These are phyloP conservation scores for Chrysosporium queenslandicum DNA, from an alignment of 2,329 filamentous ascomycete species.

Conservation along the genomic window DNA sequence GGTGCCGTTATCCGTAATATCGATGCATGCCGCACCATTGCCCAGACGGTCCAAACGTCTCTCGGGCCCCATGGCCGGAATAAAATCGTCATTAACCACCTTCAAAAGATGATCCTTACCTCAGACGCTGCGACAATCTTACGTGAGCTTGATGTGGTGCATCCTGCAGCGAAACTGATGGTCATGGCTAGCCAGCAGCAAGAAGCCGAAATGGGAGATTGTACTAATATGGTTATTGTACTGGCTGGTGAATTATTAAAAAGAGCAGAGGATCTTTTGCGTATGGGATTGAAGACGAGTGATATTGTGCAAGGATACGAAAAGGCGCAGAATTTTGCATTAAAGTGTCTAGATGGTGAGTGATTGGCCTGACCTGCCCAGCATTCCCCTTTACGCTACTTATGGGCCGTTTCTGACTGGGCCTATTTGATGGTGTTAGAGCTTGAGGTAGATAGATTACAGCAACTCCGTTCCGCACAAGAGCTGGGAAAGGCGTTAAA, in stretches of 20 bases:
- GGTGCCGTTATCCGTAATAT: conserved; percentile 97
- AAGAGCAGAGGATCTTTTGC: conserved; percentile 92
- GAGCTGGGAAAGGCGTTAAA: conserved; percentile 92
- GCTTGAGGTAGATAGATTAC: conserved; percentile 80
- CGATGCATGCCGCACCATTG: conserved; percentile 92
- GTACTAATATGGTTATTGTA: conserved; percentile 93
- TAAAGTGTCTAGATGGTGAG: conserved; percentile 67
- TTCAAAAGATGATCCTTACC: conserved; percentile 98
- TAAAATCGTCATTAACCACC: conserved; percentile 99
- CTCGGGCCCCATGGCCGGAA: conserved; percentile 95
- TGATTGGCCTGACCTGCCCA: background rate
- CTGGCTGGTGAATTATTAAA: conserved; percentile 88
- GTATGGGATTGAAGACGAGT: conserved; percentile 96
- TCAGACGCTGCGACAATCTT: conserved; percentile 96
- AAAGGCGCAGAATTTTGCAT: conserved; percentile 78
- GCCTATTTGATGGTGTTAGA: conserved; percentile 42
- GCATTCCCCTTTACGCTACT: too few species aligned
- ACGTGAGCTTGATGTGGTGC: conserved; percentile 93
- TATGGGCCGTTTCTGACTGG: too few species aligned
- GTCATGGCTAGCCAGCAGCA: conserved; percentile 99
- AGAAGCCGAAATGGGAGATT: conserved; percentile 97
- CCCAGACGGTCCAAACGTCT: conserved; percentile 92
- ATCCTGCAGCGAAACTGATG: conserved; percentile 91
- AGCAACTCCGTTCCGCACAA: conserved; percentile 66
- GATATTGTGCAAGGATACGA: conserved; percentile 96